Conservation (phyloP, 2,329 filamentous ascomycete genomes). For the Aspergillus thermomutatus region DNA sequence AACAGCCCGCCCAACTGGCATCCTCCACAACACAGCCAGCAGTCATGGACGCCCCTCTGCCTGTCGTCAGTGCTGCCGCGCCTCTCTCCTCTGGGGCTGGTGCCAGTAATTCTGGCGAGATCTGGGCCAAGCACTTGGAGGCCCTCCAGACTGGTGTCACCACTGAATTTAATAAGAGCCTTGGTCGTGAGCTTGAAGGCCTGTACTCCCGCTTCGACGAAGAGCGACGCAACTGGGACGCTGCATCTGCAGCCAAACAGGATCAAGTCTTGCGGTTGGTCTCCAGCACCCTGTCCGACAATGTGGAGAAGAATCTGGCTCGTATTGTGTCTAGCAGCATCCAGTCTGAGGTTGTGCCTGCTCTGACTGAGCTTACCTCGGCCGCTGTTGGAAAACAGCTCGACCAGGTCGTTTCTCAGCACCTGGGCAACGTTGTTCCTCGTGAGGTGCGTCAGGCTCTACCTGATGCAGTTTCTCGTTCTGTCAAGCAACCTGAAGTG, state of each 20-base stretch:
- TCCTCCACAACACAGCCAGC: slow-evolving; percentile 6
- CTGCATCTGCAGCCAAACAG: slow-evolving; percentile 62
- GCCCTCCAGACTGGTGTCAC: slow-evolving; percentile 50
- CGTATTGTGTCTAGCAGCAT: slow-evolving; percentile 76
- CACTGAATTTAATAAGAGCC: slow-evolving; percentile 46
- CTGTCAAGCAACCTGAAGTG: slow-evolving; percentile 71
- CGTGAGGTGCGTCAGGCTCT: slow-evolving; percentile 70
- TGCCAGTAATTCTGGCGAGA: slow-evolving; percentile 49
- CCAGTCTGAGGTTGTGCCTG: slow-evolving; percentile 70
- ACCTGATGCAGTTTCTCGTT: slow-evolving; percentile 63
- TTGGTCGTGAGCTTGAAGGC: slow-evolving; percentile 50
- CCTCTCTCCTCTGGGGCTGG: slow-evolving; percentile 6
- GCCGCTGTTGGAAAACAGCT: slow-evolving; percentile 70
- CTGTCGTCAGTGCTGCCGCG: not conserved
- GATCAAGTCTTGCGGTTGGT: slow-evolving; percentile 67
- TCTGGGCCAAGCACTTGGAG: slow-evolving; percentile 60
- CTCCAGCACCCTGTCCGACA: slow-evolving; percentile 65
- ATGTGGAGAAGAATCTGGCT: slow-evolving; percentile 71
- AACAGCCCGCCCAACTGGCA: slow-evolving; percentile 12
- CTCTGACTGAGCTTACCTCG: slow-evolving; percentile 64
- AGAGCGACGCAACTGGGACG: slow-evolving; percentile 64
- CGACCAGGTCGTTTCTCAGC: slow-evolving; percentile 62
- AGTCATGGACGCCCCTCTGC: not conserved
- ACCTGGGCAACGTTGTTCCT: slow-evolving; percentile 64
- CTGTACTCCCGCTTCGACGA: slow-evolving; percentile 63